phyloP scores from a whole-genome alignment of 2,329 filamentous ascomycete genomes.

The Aspergillus viridinutans region DNA sequence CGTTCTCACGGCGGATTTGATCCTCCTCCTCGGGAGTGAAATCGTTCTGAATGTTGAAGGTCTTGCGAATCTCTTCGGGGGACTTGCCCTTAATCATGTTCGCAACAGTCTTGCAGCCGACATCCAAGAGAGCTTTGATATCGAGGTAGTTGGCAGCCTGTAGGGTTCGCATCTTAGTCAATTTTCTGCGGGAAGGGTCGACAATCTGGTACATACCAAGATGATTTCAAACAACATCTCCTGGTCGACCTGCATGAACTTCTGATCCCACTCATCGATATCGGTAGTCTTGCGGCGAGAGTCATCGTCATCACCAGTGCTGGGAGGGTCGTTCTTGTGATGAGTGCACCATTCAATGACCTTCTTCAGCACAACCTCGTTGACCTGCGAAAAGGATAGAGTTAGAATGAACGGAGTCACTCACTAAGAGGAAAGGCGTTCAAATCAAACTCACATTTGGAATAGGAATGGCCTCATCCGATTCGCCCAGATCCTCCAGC shows the following conservation, averaged over 20 bases:
- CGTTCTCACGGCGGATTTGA: conserved; percentile 88
- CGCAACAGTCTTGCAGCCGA: conserved; percentile 98
- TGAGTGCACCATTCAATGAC: conserved; percentile 98
- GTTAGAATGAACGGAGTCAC: not conserved
- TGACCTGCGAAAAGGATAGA: conserved; percentile 55
- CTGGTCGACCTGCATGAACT: conserved; percentile 99
- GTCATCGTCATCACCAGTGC: conserved; percentile 79
- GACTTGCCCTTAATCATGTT: conserved; percentile 99
- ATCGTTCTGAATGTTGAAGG: conserved; percentile 99
- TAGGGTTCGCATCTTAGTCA: conserved; percentile 3
- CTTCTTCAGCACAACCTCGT: conserved; percentile 89
- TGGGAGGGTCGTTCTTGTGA: conserved; percentile 84
- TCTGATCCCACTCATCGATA: conserved; percentile 99
- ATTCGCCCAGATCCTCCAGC: conserved; percentile 83
- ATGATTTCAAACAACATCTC: conserved; percentile 99
- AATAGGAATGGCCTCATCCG: conserved; percentile 62
- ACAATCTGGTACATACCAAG: conserved; percentile 58
- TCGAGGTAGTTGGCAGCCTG: conserved; percentile 97
- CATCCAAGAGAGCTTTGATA: conserved; percentile 95
- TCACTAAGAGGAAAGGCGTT: not conserved
- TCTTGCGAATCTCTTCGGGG: conserved; percentile 98
- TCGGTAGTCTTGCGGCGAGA: conserved; percentile 97
- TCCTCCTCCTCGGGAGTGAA: conserved; percentile 99
- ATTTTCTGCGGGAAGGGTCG: not conserved
- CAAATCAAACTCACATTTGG: conserved; percentile 48